Base-by-base conservation (phyloP, 352 stramenopile species). In the Stephanocyclus meneghinianus region DNA sequence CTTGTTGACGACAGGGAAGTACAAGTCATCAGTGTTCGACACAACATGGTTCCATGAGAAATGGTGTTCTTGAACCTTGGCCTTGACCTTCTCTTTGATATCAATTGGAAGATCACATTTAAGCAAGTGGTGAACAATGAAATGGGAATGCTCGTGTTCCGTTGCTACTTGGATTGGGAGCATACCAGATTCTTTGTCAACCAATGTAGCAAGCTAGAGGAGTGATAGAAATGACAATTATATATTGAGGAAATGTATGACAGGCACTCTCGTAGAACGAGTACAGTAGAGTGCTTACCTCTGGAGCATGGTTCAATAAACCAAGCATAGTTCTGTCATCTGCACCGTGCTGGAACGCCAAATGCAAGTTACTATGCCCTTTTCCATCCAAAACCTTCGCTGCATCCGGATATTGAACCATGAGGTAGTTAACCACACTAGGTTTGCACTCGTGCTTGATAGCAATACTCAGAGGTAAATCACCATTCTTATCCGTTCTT, bases 41-140 rank as follows among this genome's bases (percentile, higher is more conserved):
- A 94, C 83, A 55, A 94, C 81, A 71, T 94, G 87, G 72, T 94
- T 94, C 89, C 89, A 94, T 21, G 89, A 94, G 57, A 89, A 94
- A 26, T 83, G 85, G 72, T 94, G 89, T 60, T 87, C 84, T 48
- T 91, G 78, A 11, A 94, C 77, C 30, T 87, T 81, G 51, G 89
- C 87, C 45, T 90, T 69, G 21, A 94, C 77, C 64, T 90, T 92
- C 71, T 94, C 89, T 37, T 90, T 90, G 2, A 91, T 72, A 80
- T 94, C 82, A 78, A 94, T 91, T 2, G 89, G 89, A 70, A 94
- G 82, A 67, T 94, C 89, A 16, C 79, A 74, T 71, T 92, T 94
- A 61, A 94, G 64, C 13, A 94, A 77, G 56, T 84, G 90, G 65
- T 92, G 89, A 30, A 94, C 86, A 76, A 94, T 92, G 72, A 92